Percentiles rank a stretch among this genome's conserved stretches.
Conservation (phyloP, 495 filamentous ascomycete species). For the Staphylotrichum longicolle region DNA sequence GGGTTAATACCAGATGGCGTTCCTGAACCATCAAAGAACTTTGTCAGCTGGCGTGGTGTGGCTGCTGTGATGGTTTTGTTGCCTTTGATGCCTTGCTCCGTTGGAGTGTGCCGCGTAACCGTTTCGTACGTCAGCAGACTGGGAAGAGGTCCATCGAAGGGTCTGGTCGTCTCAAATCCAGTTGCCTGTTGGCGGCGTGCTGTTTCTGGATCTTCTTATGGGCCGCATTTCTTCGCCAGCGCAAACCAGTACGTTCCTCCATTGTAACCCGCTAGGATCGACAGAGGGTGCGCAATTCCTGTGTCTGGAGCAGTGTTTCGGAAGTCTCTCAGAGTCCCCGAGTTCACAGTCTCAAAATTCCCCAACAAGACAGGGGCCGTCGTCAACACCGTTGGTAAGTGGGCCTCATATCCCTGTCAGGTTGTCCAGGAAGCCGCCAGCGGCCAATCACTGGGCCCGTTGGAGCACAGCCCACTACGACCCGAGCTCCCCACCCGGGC, state of each 20-base stretch:
- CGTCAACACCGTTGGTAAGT: constrained; percentile 11
- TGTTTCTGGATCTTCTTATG: too few species aligned
- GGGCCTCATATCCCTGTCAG: background rate
- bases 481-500: constrained; percentile 14
- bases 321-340: background rate
- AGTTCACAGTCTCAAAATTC: background rate
- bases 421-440: constrained; percentile 18
- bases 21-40: background rate
- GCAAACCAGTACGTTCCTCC: background rate
- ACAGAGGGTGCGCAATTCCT: too few species aligned
- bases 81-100: background rate
- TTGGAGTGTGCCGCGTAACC: constrained; percentile 9
- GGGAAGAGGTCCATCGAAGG: background rate
- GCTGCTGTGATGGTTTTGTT: background rate
- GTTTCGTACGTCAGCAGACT: background rate
- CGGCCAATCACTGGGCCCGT: constrained; percentile 8
- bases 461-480: constrained; percentile 5
- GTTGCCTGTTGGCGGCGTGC: constrained; percentile 12
- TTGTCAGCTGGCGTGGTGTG: background rate
- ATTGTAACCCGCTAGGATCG: background rate
- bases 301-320: background rate
- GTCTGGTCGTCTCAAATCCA: background rate
- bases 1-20: constrained; percentile 15
- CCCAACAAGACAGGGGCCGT: background rate
- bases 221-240: too few species aligned